A percentile compares a stretch with the other conserved stretches of the same genome.
These are phyloP conservation scores for Pulicaria dysenterica DNA, from an alignment of 129 eudicot species.

Conservation along the genomic window DNA sequence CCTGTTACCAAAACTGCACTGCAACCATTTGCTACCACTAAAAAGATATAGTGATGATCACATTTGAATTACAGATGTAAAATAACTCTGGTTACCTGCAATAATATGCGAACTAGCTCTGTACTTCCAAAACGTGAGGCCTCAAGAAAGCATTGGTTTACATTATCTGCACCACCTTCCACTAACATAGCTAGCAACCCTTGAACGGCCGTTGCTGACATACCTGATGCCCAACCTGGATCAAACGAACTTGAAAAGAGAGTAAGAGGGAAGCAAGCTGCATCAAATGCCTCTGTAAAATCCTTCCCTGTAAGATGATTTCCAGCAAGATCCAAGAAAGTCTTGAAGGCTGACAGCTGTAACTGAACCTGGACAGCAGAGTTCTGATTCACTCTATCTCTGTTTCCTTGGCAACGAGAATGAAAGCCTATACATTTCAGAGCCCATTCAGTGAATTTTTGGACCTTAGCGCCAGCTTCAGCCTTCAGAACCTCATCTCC, in stretches of 20 bases:
- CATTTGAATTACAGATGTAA: conserved; percentile 1
- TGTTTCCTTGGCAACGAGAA: conserved; percentile 82
- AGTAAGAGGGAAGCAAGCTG: conserved; percentile 98
- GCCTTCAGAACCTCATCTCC: conserved; percentile 98
- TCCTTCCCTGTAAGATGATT: conserved; percentile 83
- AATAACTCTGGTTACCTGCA: conserved; percentile 64
- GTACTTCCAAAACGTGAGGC: conserved; percentile 99
- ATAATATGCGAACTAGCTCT: conserved; percentile 90
- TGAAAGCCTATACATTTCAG: conserved; percentile 95
- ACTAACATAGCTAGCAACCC: conserved; percentile 91
- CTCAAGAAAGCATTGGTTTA: conserved; percentile 95
- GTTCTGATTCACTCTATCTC: conserved; percentile 67
- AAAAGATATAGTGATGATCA: neutral
- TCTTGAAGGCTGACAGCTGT: conserved; percentile 87
- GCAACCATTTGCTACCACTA: neutral
- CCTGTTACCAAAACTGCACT: conserved; percentile 6
- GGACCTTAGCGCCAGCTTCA: conserved; percentile 95
- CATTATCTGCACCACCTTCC: conserved; percentile 98
- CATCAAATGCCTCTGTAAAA: conserved; percentile 97
- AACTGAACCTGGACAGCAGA: conserved; percentile 80
- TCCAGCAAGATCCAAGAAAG: conserved; percentile 91
- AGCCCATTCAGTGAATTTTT: conserved; percentile 98
- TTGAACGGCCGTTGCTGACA: conserved; percentile 92
- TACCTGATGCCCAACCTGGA: conserved; percentile 97
- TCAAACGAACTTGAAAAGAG: conserved; percentile 94